Evolutionary conservation across 306 rosid species (phyloP).

Genomic region (Cucumis cinereus): DNA sequence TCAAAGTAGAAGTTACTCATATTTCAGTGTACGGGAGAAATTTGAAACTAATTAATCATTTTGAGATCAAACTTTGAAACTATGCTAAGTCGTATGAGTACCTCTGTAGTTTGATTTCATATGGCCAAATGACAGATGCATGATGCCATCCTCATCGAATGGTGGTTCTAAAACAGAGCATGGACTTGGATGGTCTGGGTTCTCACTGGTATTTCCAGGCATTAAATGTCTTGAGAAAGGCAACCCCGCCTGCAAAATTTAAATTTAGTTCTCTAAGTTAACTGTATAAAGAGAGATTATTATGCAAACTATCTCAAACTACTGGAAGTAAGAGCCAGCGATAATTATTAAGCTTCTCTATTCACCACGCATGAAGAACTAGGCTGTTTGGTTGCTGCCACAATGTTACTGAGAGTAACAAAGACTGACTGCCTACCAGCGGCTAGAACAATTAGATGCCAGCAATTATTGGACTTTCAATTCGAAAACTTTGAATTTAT

Average conservation of each 20-base stretch:
- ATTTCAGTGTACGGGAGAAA: background rate
- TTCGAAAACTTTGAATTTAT: background rate
- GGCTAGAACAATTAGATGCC: background rate
- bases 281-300: background rate
- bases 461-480: background rate
- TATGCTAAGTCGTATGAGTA: constrained; percentile 7
- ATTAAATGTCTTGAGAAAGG: constrained; percentile 27
- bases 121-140: constrained; percentile 25
- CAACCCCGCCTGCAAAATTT: constrained; percentile 43
- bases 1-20: background rate
- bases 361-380: background rate
- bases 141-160: constrained; percentile 48
- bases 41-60: background rate
- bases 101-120: constrained; percentile 34
- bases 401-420: background rate
- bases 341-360: background rate
- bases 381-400: background rate
- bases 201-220: constrained; percentile 35
- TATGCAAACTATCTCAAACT: background rate
- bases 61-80: background rate
- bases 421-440: background rate
- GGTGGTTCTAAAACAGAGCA: constrained; percentile 69
- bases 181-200: constrained; percentile 81
- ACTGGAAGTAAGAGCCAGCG: background rate
- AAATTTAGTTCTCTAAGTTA: background rate